Base-by-base conservation (phyloP, 495 filamentous ascomycete genomes). In the Parathielavia hyrcaniae region DNA sequence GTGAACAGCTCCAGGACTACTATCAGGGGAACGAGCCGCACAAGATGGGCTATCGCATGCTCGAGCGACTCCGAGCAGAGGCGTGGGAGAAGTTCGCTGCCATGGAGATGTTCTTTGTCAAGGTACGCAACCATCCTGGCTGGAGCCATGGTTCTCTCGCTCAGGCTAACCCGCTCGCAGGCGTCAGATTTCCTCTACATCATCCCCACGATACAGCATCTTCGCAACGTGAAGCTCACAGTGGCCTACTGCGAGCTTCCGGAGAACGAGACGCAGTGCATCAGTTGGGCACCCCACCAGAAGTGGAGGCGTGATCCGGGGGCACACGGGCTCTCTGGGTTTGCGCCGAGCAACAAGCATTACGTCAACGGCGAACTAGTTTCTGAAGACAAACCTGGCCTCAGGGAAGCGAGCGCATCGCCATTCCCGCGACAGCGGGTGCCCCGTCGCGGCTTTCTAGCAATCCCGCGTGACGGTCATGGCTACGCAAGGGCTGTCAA, bases 111-210 rank as follows among this genome's bases (percentile, higher is more conserved):
- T 91, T 91, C 69, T 90, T 89, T 77, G 80, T 91, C 64, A 87
- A 83, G 75, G 85, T 88, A 76, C 60, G 70, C 22, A 23, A 20
- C 13, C 23, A 32, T 16, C 0, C 45, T 10, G 11, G 19, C 34
- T 23, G 46, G 16, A 9, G 17, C 22, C 4, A 6, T 8, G 11
- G 16, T 7, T 11, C 4, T 36, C 6, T 26, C 1, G 11, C 53
- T 16, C 36, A 26, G 61, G 64, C 64, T 78, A 64, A 72, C 64
- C 34, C 48, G 2, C 23, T 34, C 10, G 26, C 57, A 86, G 83
- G 79, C 86, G 50, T 84, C 85, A 51, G 87, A 90, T 67, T 88
- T 90, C 69, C 81, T 87, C 77, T 82, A 80, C 63, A 80, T 86
- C 38, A 79, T 88, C 34, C 84, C 86, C 16, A 83, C 83, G 60